Percentiles rank a stretch among this genome's conserved stretches.
Conservation (phyloP, 495 filamentous ascomycete species). For the Xylaria curta region DNA sequence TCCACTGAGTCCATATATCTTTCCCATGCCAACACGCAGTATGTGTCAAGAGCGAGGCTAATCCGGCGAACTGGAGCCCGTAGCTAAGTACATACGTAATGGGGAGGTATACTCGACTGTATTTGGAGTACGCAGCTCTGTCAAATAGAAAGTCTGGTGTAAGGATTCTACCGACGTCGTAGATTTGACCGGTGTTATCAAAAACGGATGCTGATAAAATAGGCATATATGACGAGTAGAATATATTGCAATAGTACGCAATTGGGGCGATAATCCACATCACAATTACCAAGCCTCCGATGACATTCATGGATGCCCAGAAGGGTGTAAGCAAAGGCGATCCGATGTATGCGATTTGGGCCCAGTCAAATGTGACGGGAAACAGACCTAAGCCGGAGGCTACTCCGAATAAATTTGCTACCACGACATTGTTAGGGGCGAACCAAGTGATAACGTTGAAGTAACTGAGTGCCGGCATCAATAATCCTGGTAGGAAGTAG, state of each 20-base stretch:
- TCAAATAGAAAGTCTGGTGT: slow-evolving; percentile 76
- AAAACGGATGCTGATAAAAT: slow-evolving; percentile 78
- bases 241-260: slow-evolving; percentile 77
- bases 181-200: slow-evolving; percentile 78
- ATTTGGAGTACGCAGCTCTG: slow-evolving; percentile 69
- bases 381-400: slow-evolving; percentile 86
- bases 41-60: slow-evolving; percentile 74
- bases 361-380: slow-evolving; percentile 91
- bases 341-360: slow-evolving; percentile 88
- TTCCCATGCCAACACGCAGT: slow-evolving; percentile 76
- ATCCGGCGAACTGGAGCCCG: slow-evolving; percentile 78
- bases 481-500: slow-evolving; percentile 85
- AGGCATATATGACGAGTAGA: slow-evolving; percentile 82
- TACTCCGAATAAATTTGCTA: slow-evolving; percentile 85
- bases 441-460: slow-evolving; percentile 95
- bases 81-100: slow-evolving; percentile 85
- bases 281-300: slow-evolving; percentile 81
- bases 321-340: slow-evolving; percentile 87
- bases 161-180: slow-evolving; percentile 77
- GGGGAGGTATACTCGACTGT: slow-evolving; percentile 80
- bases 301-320: slow-evolving; percentile 90
- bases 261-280: slow-evolving; percentile 91
- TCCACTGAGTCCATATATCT: slow-evolving; percentile 76
- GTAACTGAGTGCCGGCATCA: slow-evolving; percentile 86
- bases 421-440: slow-evolving; percentile 74